Evolutionary conservation across 2,329 filamentous ascomycete species (phyloP), one percentile per base, ranked within the genome.

Genomic region (Boeremia exigua): DNA sequence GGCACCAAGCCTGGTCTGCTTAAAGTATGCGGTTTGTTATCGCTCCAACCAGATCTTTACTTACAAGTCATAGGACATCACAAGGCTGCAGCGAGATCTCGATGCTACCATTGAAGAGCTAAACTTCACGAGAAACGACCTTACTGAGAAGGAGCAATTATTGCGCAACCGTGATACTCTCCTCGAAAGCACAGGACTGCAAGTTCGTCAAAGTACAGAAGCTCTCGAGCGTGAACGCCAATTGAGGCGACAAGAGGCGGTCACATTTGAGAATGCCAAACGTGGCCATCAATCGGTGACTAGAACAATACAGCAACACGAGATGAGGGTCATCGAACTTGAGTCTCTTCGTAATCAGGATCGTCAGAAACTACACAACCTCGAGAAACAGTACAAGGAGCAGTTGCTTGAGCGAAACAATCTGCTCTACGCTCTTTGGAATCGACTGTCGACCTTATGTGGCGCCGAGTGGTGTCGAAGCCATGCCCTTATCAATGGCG

Each of bases 381-480:
- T 97, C 7, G 95, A 99, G 75, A 83, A 87, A 61, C 86, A 88
- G 54, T 90, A 91, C 76, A 90, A 89, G 65, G 93, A 97, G 48
- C 92, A 98, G 77, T 83, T 98, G 34, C 85, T 84, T 38, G 95
- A 98, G 77, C 88, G 95, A 51, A 97, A 98, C 77, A 89, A 91
- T 57, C 81, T 99, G 48, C 83, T 98, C 15, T 84, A 97, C 19
- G 84, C 87, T n/a, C 80, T 98, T 5, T 99, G 95, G 95, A 94
- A 94, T 60, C 86, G 90, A 40, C 83, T 99, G 8, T 93, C 91
- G 3, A 83, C 86, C 0, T 83, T 98, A 38, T 98, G 95, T 68
- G 95, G 95, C 10, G 84, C 87, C 0, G 95, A 98, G 70, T 99
- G 95, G 94, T 86, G 90, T 4, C 90, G 96, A 73, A 87, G 89